Base-by-base conservation (phyloP, 2,329 filamentous ascomycete species). In the Talaromyces piceae region DNA sequence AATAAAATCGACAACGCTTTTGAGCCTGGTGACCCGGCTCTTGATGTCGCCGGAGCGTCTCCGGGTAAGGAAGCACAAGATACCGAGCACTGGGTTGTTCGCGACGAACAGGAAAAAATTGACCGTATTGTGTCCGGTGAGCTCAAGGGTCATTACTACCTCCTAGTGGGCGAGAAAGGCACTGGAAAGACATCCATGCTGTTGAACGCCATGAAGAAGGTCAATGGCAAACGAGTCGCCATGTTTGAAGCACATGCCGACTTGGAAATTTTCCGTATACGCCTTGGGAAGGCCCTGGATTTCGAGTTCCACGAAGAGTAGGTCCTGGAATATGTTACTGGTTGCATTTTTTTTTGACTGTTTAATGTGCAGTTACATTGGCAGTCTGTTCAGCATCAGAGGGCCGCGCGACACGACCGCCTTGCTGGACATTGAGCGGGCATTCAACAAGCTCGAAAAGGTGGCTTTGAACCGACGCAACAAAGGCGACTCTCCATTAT, bases 291-390 rank as follows among this genome's bases (percentile, higher is more conserved):
- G 66, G 89, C 91, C 2, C 77, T 98, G 37, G 91, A 98, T 67
- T 98, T 91, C 66, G 93, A 98, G 65, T 98, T 87, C 61, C 89
- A 97, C 64, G 93, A 97, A 72, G 93, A 98, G 73, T 96, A 95
- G 63, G 67, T 55, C 41, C 20, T 46, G 33, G 4, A 25, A 25
- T n/a, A 13, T 22, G 25, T 9, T 13, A 41, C 39, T 30, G 13
- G 11, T 12, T 1, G 4, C 11, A 23, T 12, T 33, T 6, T 31
- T 45, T 31, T 52, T 66, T 47, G 61, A 49, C 31, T 43, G 33
- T 5, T 20, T 28, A 18, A 20, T 45, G 13, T 51, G 16, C 51
- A 72, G 70, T 51, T 75, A 75, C 52, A 96, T 98, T 56, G 93
- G 93, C 41, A 88, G 88, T 5, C 86, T 98, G 54, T 98, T 98